A percentile compares a stretch with the other conserved stretches of the same genome.
These are phyloP conservation scores for Rhinocladiella similis DNA, from an alignment of 2,329 filamentous ascomycete genomes.

Conservation along the genomic window DNA sequence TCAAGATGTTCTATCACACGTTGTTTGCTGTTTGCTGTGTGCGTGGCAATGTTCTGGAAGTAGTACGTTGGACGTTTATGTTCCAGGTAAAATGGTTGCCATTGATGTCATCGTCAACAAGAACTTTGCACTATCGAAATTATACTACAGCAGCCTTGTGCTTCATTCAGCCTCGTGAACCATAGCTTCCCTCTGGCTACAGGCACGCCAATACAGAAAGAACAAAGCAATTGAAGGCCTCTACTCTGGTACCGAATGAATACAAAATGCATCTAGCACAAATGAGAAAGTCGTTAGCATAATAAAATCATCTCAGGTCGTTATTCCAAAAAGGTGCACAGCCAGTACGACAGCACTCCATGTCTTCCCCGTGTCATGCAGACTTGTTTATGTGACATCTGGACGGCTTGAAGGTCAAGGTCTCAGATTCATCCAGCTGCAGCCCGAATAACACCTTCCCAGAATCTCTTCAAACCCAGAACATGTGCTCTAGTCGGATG, in stretches of 20 bases:
- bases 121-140: background rate
- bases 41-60: no score
- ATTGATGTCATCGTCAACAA: slow-evolving; percentile 2
- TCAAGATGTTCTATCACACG: no score
- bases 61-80: no score
- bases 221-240: no score
- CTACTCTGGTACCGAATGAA: no score
- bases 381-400: background rate
- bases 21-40: no score
- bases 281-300: background rate
- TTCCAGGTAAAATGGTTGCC: background rate
- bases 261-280: background rate
- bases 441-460: slow-evolving; percentile 58
- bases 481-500: slow-evolving; percentile 47
- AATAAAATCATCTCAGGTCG: background rate
- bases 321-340: background rate
- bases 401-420: no score
- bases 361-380: background rate
- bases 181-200: no score
- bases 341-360: background rate
- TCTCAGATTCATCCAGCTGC: slow-evolving; percentile 19
- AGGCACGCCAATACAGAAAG: no score
- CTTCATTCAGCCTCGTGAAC: background rate
- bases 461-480: slow-evolving; percentile 64
- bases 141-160: background rate